These are phyloP conservation scores for Trametopsis cervina DNA, from an alignment of 768 basidiomycete genomes.

Conservation along the genomic window DNA sequence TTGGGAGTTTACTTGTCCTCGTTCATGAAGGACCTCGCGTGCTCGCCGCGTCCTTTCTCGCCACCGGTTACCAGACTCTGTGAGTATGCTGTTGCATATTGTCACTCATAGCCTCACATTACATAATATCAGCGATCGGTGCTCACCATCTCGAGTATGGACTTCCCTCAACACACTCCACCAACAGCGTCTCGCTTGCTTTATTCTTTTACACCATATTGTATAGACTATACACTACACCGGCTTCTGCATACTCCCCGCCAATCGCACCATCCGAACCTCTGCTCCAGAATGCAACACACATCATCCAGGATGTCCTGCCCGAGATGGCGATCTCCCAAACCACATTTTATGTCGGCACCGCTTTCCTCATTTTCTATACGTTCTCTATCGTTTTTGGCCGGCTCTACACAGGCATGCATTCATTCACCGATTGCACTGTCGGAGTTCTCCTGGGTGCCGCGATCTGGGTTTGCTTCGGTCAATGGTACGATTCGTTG, in stretches of 20 bases:
- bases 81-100: constrained; percentile 30
- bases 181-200: constrained; percentile 85
- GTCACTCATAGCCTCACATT: constrained; percentile 4
- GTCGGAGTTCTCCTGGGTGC: constrained; percentile 61
- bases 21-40: constrained; percentile 83
- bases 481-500: constrained; percentile 28
- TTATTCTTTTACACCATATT: constrained; percentile 65
- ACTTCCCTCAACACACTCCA: constrained; percentile 93
- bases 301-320: constrained; percentile 7
- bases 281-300: constrained; percentile 1
- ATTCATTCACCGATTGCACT: constrained; percentile 71
- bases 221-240: constrained; percentile 39
- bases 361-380: constrained; percentile 46
- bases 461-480: constrained; percentile 48
- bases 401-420: constrained; percentile 84
- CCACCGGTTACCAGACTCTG: constrained; percentile 90
- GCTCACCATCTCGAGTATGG: constrained; percentile 87
- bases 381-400: constrained; percentile 70
- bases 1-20: constrained; percentile 85
- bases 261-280: constrained; percentile 17
- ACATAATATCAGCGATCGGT: constrained; percentile 49
- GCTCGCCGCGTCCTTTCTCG: constrained; percentile 83
- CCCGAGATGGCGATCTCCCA: constrained; percentile 34
- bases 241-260: constrained; percentile 9
- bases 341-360: constrained; percentile 33